Base-by-base conservation (phyloP, 202 grass and related monocot species). In the Eragrostis tef region DNA sequence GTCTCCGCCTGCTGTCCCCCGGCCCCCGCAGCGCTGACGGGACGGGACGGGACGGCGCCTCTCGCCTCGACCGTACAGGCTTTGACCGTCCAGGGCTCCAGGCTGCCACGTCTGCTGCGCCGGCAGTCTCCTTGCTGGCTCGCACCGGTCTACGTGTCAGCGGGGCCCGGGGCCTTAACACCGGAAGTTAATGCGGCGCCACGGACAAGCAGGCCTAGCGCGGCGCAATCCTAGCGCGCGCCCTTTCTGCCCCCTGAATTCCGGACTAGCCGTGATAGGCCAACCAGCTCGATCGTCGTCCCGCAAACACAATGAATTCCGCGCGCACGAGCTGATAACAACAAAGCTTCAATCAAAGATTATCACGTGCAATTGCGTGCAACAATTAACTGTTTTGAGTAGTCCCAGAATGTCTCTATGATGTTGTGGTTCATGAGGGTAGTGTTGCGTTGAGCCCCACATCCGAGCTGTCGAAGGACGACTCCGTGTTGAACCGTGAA, bases 61-160 rank as follows among this genome's bases (percentile, higher is more conserved):
- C 60, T 41, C 26, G 69, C 42, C 14, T 6, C 29, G 24, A 44
- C 59, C 83, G 83, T 76, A 75, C 83, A 2, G 54, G 20, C 46
- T 63, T 79, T 79, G 75, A 85, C 42, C 27, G n/a, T 57, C n/a
- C n/a, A 1, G 29, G 29, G 29, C 29, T 57, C 53, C 53, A 22
- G 54, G 54, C 54, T 48, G 58, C 75, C 83, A 73, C 67, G 83
- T 85, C 45, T 26, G 58, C 64, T 56, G 21, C 1, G 25, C 60
- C 48, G 75, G 25, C 50, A 51, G 20, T n/a, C 52, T 69, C 36
- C 11, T 45, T 1, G 51, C 20, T 6, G 27, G 27, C 26, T 61
- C 6, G 53, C 22, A 7, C 79, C 10, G 24, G 66, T 2, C 51
- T 60, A 68, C 11, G 66, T 29, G 20, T 17, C 16, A 14, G 70